Evolutionary conservation across 495 filamentous ascomycete species (phyloP).

Genomic region (Neurospora sp.): DNA sequence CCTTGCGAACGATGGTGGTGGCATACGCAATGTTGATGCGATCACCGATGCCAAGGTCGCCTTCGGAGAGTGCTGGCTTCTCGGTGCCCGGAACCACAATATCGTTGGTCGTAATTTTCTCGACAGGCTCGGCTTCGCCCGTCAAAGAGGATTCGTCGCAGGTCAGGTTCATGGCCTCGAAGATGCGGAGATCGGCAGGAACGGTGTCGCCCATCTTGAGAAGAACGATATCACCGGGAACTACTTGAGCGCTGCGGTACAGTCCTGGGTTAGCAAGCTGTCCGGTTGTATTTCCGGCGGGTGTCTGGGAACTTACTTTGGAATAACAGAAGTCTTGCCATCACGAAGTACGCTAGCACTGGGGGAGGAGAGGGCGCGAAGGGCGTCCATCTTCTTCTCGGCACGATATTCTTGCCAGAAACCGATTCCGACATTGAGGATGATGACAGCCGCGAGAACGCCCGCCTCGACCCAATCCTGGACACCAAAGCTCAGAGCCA

Average conservation of each 20-base stretch:
- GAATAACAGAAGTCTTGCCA: conserved; percentile 51
- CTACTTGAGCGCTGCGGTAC: conserved; percentile 49
- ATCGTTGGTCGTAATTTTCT: conserved; percentile 25
- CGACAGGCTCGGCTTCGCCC: conserved; percentile 52
- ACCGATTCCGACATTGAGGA: conserved; percentile 67
- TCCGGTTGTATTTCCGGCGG: neutral
- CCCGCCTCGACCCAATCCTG: conserved; percentile 74
- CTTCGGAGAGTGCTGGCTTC: conserved; percentile 24
- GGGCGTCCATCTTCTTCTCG: conserved; percentile 77
- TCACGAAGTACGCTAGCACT: conserved; percentile 68
- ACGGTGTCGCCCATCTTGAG: conserved; percentile 79
- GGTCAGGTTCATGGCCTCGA: conserved; percentile 67
- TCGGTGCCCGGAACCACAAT: conserved; percentile 23
- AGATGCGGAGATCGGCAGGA: conserved; percentile 63
- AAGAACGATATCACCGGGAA: conserved; percentile 73
- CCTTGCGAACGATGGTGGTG: conserved; percentile 57
- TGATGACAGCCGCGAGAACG: conserved; percentile 70
- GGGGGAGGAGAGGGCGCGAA: conserved; percentile 68
- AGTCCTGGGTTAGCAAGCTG: conserved; percentile 3
- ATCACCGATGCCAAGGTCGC: conserved; percentile 52
- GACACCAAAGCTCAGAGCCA: conserved; percentile 73
- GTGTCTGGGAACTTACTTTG: conserved; percentile 33
- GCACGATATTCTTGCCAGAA: conserved; percentile 80
- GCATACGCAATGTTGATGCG: conserved; percentile 61
- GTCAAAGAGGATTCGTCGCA: conserved; percentile 41